These are phyloP conservation scores for Amyloporia xantha DNA, from an alignment of 768 basidiomycete genomes.

Conservation along the genomic window DNA sequence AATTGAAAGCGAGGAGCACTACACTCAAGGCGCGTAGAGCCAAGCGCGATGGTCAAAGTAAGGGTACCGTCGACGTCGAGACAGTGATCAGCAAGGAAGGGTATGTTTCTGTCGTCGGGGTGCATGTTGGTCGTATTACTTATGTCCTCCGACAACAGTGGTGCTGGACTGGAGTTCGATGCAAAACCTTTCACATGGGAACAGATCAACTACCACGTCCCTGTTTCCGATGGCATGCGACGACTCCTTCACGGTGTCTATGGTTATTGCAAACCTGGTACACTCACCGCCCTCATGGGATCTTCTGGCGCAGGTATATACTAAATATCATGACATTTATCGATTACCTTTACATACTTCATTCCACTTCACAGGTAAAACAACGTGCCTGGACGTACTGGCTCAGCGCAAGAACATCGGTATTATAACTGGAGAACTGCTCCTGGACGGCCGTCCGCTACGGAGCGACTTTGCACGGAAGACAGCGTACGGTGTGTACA, in stretches of 20 bases:
- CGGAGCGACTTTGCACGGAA: constrained; percentile 53
- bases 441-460: constrained; percentile 61
- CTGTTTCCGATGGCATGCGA: constrained; percentile 51
- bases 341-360: not conserved
- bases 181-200: constrained; percentile 79
- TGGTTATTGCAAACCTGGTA: constrained; percentile 82
- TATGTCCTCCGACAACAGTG: no score
- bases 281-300: constrained; percentile 87
- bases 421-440: constrained; percentile 53
- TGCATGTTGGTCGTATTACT: not conserved
- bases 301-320: constrained; percentile 65
- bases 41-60: constrained; percentile 20
- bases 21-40: constrained; percentile 47
- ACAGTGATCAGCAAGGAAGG: constrained; percentile 13
- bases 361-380: constrained; percentile 43
- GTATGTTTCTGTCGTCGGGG: constrained; percentile 2
- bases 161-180: constrained; percentile 11
- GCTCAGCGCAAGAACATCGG: constrained; percentile 71
- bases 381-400: constrained; percentile 68
- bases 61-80: constrained; percentile 9
- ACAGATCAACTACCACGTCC: constrained; percentile 68
- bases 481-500: constrained; percentile 65
- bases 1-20: constrained; percentile 49
- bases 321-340: no score
- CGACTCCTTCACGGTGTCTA: constrained; percentile 68